Evolutionary conservation across 805 yeast genomes (phyloP).

Genomic region (Isabelozyma pseudorhagii): DNA sequence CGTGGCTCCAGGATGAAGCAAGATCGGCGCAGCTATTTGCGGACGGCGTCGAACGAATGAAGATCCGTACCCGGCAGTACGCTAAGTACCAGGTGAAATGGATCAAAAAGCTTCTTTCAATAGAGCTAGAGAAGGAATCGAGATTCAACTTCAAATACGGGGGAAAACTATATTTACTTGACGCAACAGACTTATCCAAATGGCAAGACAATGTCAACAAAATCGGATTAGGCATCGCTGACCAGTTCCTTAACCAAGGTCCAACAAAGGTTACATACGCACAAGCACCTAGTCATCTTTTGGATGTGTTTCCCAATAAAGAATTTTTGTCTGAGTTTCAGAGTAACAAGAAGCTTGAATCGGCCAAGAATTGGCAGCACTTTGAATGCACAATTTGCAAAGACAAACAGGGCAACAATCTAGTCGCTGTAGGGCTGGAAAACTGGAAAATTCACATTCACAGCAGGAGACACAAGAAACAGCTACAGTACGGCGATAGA

Average conservation of each 20-base stretch:
- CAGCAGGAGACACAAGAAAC: constrained; percentile 67
- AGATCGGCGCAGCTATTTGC: constrained; percentile 21
- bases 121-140: constrained; percentile 52
- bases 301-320: constrained; percentile 22
- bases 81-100: constrained; percentile 88
- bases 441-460: constrained; percentile 66
- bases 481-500: constrained; percentile 43
- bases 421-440: constrained; percentile 70
- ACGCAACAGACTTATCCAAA: constrained; percentile 65
- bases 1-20: constrained; percentile 47
- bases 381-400: constrained; percentile 63
- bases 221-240: constrained; percentile 53
- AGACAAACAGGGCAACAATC: constrained; percentile 49
- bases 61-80: constrained; percentile 76
- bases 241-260: constrained; percentile 27
- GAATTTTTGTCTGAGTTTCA: constrained; percentile 13
- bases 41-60: constrained; percentile 71
- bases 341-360: constrained; percentile 38
- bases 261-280: constrained; percentile 19
- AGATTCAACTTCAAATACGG: constrained; percentile 49
- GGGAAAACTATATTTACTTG: constrained; percentile 63
- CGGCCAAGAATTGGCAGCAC: constrained; percentile 59
- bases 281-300: constrained; percentile 26
- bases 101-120: constrained; percentile 70
- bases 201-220: constrained; percentile 61